Evolutionary conservation across 768 basidiomycete species (phyloP).

Genomic region (Dendrothele bispora): DNA sequence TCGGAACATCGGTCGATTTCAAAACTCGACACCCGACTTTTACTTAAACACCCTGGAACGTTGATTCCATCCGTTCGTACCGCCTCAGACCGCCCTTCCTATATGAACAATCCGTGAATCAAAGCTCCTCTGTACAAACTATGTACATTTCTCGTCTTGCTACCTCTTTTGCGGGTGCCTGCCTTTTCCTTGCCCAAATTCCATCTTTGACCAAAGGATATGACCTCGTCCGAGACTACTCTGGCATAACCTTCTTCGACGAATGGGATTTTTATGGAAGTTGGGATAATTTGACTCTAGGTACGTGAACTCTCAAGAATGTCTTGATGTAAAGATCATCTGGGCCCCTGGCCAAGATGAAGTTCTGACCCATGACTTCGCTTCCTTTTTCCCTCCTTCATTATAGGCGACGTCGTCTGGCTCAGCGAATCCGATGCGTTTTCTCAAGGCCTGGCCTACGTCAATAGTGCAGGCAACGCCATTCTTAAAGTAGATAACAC

Average conservation of each 20-base stretch:
- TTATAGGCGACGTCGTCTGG: constrained; percentile 49
- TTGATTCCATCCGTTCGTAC: too few species aligned
- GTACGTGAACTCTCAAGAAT: neutral
- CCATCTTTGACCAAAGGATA: constrained; percentile 17
- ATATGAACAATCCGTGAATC: constrained; percentile 5
- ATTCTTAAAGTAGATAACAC: constrained; percentile 65
- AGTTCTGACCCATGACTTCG: neutral
- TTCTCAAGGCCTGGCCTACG: constrained; percentile 43
- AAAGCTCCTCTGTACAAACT: neutral
- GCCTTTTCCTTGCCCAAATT: neutral
- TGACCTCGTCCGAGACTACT: constrained; percentile 35
- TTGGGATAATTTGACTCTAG: constrained; percentile 36
- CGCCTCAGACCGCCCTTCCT: neutral
- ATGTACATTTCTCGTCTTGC: neutral
- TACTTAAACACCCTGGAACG: neutral
- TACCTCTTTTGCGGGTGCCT: neutral
- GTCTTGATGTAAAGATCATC: neutral
- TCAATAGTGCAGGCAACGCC: constrained; percentile 48
- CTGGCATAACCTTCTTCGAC: constrained; percentile 43
- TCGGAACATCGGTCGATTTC: too few species aligned
- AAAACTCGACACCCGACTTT: too few species aligned
- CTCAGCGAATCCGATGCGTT: constrained; percentile 36
- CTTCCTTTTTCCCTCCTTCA: neutral
- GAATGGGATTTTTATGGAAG: constrained; percentile 43
- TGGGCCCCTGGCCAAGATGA: neutral